These are phyloP conservation scores for Ceratocystis cacaofunesta DNA, from an alignment of 2,329 filamentous ascomycete genomes.

Conservation along the genomic window DNA sequence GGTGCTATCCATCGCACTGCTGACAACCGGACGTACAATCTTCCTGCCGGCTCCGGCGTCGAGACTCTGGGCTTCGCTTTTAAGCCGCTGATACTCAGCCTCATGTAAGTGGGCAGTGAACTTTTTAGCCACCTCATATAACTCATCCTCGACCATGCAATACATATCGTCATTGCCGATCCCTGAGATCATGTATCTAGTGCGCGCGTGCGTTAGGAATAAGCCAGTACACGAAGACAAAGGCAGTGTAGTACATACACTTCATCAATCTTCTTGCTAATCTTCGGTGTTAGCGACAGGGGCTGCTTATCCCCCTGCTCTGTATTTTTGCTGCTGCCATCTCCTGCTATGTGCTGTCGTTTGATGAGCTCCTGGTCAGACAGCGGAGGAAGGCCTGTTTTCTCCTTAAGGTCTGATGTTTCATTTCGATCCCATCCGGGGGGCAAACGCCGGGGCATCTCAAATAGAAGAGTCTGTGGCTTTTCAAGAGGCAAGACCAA, in stretches of 20 bases:
- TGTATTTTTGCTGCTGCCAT: not conserved
- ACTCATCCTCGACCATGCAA: constrained; percentile 76
- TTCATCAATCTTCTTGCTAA: not conserved
- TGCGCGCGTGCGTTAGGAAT: not conserved
- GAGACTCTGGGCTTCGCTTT: constrained; percentile 37
- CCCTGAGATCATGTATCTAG: constrained; percentile 50
- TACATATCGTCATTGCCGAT: constrained; percentile 54
- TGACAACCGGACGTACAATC: constrained; percentile 36
- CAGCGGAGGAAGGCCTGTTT: not conserved
- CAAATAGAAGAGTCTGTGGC: not conserved
- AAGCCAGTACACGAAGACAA: not conserved
- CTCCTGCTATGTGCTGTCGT: not conserved
- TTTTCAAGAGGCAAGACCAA: not conserved
- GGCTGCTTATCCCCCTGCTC: not conserved
- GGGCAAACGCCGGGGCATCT: not conserved
- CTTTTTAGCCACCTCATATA: constrained; percentile 48
- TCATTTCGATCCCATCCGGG: not conserved
- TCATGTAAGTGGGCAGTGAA: constrained; percentile 65
- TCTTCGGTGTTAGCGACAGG: not conserved
- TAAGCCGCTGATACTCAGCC: constrained; percentile 60
- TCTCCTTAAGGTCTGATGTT: not conserved
- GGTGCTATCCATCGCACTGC: constrained; percentile 15
- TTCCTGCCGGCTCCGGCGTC: constrained; percentile 38
- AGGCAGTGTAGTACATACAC: not conserved
- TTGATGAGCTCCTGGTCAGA: not conserved